phyloP scores from a whole-genome alignment of 441 rosid genomes.

The Populus hybrid region DNA sequence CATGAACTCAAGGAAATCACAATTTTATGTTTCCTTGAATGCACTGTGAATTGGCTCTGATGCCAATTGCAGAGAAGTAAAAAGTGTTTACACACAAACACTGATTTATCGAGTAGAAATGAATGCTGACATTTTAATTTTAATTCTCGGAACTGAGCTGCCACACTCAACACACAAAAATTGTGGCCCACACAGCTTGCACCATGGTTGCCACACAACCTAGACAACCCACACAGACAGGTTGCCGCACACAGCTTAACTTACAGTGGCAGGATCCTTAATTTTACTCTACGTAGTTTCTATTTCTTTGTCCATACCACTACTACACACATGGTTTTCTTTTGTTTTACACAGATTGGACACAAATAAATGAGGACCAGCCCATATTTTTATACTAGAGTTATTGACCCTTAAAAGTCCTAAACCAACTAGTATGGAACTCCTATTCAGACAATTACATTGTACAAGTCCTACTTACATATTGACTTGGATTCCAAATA shows the following conservation, averaged over 20 bases:
- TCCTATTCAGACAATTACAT: not conserved
- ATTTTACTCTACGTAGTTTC: not conserved
- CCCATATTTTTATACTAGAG: not conserved
- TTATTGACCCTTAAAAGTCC: not conserved
- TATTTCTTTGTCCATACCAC: not conserved
- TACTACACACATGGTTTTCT: not conserved
- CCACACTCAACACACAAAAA: not conserved
- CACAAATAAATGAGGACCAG: not conserved
- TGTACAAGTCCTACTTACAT: not conserved
- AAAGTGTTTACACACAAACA: not conserved
- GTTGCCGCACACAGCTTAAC: not conserved
- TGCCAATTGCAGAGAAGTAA: not conserved
- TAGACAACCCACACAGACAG: not conserved
- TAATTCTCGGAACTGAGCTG: not conserved
- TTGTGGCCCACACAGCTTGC: not conserved
- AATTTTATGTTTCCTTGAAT: not conserved
- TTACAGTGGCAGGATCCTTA: not conserved
- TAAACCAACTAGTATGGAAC: not conserved
- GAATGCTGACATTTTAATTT: not conserved
- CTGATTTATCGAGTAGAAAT: not conserved
- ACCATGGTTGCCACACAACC: not conserved
- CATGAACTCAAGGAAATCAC: not conserved
- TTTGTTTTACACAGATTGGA: not conserved
- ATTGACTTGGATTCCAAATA: not conserved
- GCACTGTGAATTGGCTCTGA: not conserved